A percentile compares a stretch with the other conserved stretches of the same genome.
These are phyloP conservation scores for Clavispora vitiphila DNA, from an alignment of 805 yeast genomes.

Conservation along the genomic window DNA sequence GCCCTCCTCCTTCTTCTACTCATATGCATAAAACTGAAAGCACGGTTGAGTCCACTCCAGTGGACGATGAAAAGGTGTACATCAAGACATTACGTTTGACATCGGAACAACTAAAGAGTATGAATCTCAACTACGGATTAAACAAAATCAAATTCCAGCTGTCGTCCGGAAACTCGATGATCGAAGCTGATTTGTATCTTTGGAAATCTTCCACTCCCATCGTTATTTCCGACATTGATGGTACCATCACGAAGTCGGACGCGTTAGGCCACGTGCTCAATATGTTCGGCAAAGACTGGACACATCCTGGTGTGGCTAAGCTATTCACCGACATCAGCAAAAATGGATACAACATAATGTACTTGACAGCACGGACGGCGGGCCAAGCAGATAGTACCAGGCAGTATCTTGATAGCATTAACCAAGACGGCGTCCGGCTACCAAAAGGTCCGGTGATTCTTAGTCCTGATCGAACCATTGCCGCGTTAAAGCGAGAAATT, in stretches of 20 bases:
- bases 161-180: conserved; percentile 74
- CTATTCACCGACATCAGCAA: conserved; percentile 78
- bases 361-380: conserved; percentile 89
- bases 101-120: conserved; percentile 75
- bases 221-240: conserved; percentile 96
- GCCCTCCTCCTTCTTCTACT: conserved; percentile 1
- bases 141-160: conserved; percentile 77
- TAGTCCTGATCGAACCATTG: conserved; percentile 94
- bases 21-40: not conserved
- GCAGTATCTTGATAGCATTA: conserved; percentile 70
- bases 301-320: conserved; percentile 92
- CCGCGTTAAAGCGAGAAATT: conserved; percentile 88
- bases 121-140: conserved; percentile 72
- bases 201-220: conserved; percentile 87
- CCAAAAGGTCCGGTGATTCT: conserved; percentile 93
- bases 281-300: conserved; percentile 95
- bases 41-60: not conserved
- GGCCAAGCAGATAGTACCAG: conserved; percentile 94
- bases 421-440: conserved; percentile 60
- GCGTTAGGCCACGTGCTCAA: conserved; percentile 95
- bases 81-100: conserved; percentile 89
- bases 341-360: conserved; percentile 91
- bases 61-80: conserved; percentile 35
- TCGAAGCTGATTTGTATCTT: conserved; percentile 66
- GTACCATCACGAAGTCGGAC: conserved; percentile 96